phyloP scores from a whole-genome alignment of 2,329 filamentous ascomycete species.

The Proliferodiscus dingleyae region DNA sequence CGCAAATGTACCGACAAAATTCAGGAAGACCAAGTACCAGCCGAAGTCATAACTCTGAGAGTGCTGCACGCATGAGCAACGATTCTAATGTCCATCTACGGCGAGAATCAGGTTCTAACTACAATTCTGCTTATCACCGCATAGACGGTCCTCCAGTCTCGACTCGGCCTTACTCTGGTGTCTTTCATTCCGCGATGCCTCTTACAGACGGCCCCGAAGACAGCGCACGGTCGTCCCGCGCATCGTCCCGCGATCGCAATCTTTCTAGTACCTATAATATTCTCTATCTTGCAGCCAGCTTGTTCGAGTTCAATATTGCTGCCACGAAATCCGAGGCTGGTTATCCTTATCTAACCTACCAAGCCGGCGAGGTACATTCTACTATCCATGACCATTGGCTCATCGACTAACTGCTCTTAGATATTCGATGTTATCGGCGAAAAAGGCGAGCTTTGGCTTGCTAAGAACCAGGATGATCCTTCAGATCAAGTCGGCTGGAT shows the following conservation, averaged over 20 bases:
- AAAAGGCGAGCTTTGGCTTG: slow-evolving; percentile 96
- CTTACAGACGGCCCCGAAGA: slow-evolving; percentile 62
- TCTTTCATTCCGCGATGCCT: slow-evolving; percentile 85
- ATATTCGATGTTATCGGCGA: slow-evolving; percentile 91
- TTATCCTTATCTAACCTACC: slow-evolving; percentile 93
- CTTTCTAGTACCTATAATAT: slow-evolving; percentile 59
- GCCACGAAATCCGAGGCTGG: slow-evolving; percentile 87
- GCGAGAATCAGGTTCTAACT: slow-evolving; percentile 52
- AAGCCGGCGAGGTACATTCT: slow-evolving; percentile 72
- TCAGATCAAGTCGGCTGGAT: slow-evolving; percentile 85
- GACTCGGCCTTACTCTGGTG: slow-evolving; percentile 58
- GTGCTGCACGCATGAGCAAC: slow-evolving; percentile 44
- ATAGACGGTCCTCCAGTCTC: slow-evolving; percentile 25
- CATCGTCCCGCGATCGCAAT: slow-evolving; percentile 54
- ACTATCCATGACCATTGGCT: background rate
- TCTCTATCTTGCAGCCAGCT: slow-evolving; percentile 84
- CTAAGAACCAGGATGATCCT: slow-evolving; percentile 91
- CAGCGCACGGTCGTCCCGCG: slow-evolving; percentile 49
- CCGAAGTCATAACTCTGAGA: slow-evolving; percentile 52
- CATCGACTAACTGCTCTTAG: slow-evolving; percentile 34
- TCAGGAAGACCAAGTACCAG: slow-evolving; percentile 51
- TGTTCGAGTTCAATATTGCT: slow-evolving; percentile 97
- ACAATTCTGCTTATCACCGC: slow-evolving; percentile 44
- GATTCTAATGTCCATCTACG: slow-evolving; percentile 41
- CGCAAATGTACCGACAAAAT: slow-evolving; percentile 31